These are phyloP conservation scores for Yamadazyma nakazawae DNA, from an alignment of 805 yeast genomes.

Conservation along the genomic window DNA sequence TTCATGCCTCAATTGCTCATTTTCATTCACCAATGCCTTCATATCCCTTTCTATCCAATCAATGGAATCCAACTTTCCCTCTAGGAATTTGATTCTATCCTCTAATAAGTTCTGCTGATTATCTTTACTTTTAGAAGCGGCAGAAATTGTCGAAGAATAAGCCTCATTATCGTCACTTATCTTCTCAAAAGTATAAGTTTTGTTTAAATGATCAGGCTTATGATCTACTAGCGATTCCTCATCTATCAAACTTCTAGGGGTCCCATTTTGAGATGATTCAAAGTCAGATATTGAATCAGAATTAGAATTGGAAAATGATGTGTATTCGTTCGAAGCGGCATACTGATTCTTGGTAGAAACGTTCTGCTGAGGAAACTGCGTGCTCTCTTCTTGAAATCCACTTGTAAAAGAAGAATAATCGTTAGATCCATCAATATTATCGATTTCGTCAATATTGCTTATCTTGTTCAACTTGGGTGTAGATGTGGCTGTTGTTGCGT, in stretches of 20 bases:
- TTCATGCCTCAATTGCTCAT: conserved; percentile 10
- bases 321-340: conserved; percentile 12
- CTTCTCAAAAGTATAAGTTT: conserved; percentile 35
- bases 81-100: conserved; percentile 10
- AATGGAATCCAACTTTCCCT: conserved; percentile 7
- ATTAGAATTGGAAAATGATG: conserved; percentile 11
- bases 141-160: conserved; percentile 1
- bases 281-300: neutral
- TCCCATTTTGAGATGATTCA: neutral
- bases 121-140: neutral
- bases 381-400: conserved; percentile 24
- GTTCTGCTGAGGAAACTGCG: conserved; percentile 11
- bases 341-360: conserved; percentile 3
- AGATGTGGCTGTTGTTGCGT: conserved; percentile 31
- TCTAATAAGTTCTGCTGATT: conserved; percentile 4
- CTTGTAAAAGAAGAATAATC: conserved; percentile 35
- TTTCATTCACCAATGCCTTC: conserved; percentile 15
- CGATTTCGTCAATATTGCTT: conserved; percentile 8
- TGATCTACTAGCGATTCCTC: neutral
- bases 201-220: conserved; percentile 6
- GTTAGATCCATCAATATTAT: conserved; percentile 9
- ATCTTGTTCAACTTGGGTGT: conserved; percentile 33
- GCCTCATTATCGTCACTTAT: conserved; percentile 6
- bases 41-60: conserved; percentile 12
- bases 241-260: neutral